Evolutionary conservation across 495 filamentous ascomycete species (phyloP).

Genomic region (Rostrohypoxylon terebratum): DNA sequence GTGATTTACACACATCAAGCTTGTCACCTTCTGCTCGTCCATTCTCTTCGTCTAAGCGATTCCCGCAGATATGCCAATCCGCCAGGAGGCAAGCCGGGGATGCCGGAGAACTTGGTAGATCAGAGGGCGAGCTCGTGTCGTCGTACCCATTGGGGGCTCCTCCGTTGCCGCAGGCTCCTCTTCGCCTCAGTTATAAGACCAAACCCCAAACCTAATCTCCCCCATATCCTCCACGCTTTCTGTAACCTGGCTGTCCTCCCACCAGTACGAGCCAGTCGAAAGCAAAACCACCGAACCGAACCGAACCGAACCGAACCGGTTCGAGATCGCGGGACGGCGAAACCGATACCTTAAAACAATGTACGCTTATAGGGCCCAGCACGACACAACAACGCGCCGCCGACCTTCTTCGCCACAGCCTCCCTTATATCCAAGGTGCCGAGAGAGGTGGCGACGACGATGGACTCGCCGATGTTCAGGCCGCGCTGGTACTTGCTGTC

Average conservation of each 20-base stretch:
- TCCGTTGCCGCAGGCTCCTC: neutral
- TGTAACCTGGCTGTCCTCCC: neutral
- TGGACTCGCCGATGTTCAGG: constrained; percentile 82
- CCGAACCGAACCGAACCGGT: neutral
- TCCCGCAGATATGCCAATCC: neutral
- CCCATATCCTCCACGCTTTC: neutral
- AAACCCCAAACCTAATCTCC: neutral
- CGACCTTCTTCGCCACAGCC: constrained; percentile 84
- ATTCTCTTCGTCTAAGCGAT: neutral
- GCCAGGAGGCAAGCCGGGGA: neutral
- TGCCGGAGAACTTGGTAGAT: neutral
- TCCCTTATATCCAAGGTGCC: constrained; percentile 90
- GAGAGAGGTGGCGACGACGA: constrained; percentile 81
- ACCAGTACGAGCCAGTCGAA: neutral
- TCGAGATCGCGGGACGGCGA: neutral
- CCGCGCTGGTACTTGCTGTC: constrained; percentile 73
- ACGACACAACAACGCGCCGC: constrained; percentile 85
- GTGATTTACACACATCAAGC: constrained; percentile 14
- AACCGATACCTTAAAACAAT: no score
- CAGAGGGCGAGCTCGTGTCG: neutral
- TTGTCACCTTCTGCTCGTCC: constrained; percentile 19
- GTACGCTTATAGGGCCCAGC: constrained; percentile 50
- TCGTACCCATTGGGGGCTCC: neutral
- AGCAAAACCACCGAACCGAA: neutral
- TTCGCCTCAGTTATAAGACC: neutral